Conservation (phyloP, 2,329 filamentous ascomycete species). For the Aspergillus terreus region DNA sequence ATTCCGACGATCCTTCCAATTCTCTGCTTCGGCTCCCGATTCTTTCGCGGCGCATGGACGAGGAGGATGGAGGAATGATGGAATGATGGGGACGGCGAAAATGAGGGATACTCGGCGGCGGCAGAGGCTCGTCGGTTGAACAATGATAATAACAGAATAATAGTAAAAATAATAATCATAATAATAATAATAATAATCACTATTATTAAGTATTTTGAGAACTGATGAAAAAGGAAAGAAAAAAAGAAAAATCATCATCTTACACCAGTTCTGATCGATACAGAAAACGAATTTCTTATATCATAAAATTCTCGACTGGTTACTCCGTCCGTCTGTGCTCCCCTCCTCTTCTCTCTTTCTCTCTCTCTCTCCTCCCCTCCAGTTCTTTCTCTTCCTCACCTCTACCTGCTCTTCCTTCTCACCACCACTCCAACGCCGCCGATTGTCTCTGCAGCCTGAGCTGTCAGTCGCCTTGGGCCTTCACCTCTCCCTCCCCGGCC, state of each 20-base stretch:
- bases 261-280: neutral
- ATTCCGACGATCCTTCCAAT: conserved; percentile 1
- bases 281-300: neutral
- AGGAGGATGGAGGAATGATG: neutral
- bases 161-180: too few relatives aligned
- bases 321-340: neutral
- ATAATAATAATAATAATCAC: too few relatives aligned
- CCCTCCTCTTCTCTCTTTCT: neutral
- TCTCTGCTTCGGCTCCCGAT: neutral
- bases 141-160: too few relatives aligned
- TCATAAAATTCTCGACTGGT: neutral
- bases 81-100: neutral
- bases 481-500: conserved; percentile 12
- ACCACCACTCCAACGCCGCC: conserved; percentile 22
- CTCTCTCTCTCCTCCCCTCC: neutral
- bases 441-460: conserved; percentile 14
- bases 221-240: neutral
- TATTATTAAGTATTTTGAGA: neutral
- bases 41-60: neutral
- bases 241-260: neutral
- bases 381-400: neutral
- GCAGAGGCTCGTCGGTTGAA: too few relatives aligned
- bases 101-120: too few relatives aligned
- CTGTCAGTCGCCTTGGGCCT: conserved; percentile 15
- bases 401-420: conserved; percentile 2